Conservation (phyloP, 176 grass and related monocot species). For the Pontederia paniculata region DNA sequence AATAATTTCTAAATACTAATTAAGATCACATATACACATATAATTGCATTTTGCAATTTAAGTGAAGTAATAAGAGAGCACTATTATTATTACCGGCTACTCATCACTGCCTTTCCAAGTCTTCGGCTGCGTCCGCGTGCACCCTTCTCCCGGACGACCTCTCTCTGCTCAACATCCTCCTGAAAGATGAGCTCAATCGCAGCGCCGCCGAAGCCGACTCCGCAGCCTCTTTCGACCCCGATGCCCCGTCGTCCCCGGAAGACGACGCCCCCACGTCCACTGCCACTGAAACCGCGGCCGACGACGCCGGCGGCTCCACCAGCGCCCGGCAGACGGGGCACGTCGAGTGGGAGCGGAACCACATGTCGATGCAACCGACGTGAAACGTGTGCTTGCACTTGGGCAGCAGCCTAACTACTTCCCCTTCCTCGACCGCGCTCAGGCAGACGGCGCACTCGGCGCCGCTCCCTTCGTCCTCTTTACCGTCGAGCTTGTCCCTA, state of each 20-base stretch:
- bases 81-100: too few species aligned
- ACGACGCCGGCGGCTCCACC: not conserved
- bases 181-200: not conserved
- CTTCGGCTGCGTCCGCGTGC: not conserved
- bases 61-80: too few species aligned
- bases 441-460: slow-evolving; percentile 8
- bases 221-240: not conserved
- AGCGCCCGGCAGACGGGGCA: slow-evolving; percentile 7
- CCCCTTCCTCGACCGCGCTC: slow-evolving; percentile 8
- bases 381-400: slow-evolving; percentile 9
- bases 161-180: slow-evolving; percentile 7
- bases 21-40: too few species aligned
- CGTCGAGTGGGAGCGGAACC: slow-evolving; percentile 6
- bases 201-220: not conserved
- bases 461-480: not conserved
- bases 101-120: slow-evolving; percentile 13
- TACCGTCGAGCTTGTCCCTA: not conserved
- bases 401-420: slow-evolving; percentile 1
- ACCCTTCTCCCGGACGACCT: not conserved
- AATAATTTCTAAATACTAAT: too few species aligned
- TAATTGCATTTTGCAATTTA: too few species aligned
- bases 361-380: slow-evolving; percentile 13
- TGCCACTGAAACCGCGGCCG: not conserved
- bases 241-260: not conserved
- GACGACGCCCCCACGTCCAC: too few species aligned